Evolutionary conservation across 805 yeast genomes (phyloP).

Genomic region (Pachysolen tannophilus): DNA sequence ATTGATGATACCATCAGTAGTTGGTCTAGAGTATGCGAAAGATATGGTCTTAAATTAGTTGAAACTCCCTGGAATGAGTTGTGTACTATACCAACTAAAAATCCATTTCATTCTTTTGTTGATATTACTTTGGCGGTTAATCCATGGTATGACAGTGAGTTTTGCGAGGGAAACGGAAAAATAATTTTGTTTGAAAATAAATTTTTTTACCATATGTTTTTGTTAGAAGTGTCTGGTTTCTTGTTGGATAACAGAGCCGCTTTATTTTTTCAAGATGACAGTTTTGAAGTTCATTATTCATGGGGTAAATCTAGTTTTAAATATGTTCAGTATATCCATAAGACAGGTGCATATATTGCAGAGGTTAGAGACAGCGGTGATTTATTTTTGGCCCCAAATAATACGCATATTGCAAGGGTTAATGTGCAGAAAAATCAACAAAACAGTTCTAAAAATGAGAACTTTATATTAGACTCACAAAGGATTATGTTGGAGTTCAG

Average conservation of each 20-base stretch:
- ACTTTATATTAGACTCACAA: conserved; percentile 53
- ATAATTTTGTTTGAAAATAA: conserved; percentile 40
- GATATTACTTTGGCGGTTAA: conserved; percentile 57
- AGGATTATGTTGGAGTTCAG: conserved; percentile 65
- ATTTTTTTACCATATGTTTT: conserved; percentile 70
- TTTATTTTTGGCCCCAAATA: conserved; percentile 79
- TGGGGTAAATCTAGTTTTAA: conserved; percentile 87
- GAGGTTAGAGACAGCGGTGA: conserved; percentile 77
- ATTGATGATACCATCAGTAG: conserved; percentile 70
- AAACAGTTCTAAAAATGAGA: conserved; percentile 2
- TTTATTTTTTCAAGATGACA: conserved; percentile 38
- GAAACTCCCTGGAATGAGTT: conserved; percentile 91
- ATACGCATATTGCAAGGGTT: conserved; percentile 69
- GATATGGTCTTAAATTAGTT: conserved; percentile 73
- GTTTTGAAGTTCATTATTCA: conserved; percentile 68
- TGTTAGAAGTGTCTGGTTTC: conserved; percentile 66
- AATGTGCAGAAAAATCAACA: conserved; percentile 29
- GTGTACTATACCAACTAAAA: conserved; percentile 62
- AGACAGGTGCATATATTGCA: conserved; percentile 82
- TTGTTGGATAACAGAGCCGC: conserved; percentile 77
- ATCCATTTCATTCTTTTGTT: conserved; percentile 86
- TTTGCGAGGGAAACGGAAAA: conserved; percentile 24
- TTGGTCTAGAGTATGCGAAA: conserved; percentile 78
- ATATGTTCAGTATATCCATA: conserved; percentile 84
- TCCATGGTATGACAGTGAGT: conserved; percentile 63